Base-by-base conservation (phyloP, 805 yeast genomes). In the Wickerhamiella dianesei region DNA sequence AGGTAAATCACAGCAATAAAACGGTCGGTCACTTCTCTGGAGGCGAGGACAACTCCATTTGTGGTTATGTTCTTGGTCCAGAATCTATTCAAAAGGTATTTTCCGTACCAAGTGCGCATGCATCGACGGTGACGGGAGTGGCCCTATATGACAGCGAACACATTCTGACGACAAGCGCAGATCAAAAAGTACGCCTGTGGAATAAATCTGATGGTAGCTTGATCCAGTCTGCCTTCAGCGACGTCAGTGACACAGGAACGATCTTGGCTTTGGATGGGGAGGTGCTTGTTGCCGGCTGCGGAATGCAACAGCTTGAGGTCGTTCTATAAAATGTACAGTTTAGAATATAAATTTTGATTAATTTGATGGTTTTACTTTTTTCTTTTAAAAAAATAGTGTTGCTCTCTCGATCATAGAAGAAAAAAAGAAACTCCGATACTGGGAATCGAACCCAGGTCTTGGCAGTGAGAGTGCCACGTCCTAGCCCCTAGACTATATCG, bases 181-280 rank as follows among this genome's bases (percentile, higher is more conserved):
- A 92, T 56, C 98, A 92, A 61, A 69, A 77, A 3, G 67, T 84
- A 0, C 70, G 81, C 46, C 44, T 72, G 3, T 88, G 96, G 96
- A 6, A 21, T 21, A 50, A 62, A 3, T 51, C 68, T 3, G 59
- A 56, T n/a, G 59, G 63, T 6, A 47, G 41, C 3, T 49, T 70
- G 20, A 4, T 61, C 1, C 69, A 71, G 6, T 66, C 72, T 0
- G 61, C 61, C 41, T 83, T 81, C 61, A 84, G 95, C 1, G 80
- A 95, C 0, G 76, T 87, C 35, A 94, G 96, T 0, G 98, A 89
- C 57, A 85, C 96, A 0, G 96, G 95, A 0, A 78, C 86, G 41
- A 63, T 78, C 22, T 84, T 41, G 9, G 36, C 37, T 2, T 22
- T 37, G 1, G 40, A 35, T 4, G 25, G 35, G 20, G 40, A 4